Conservation (phyloP, 108 stramenopile species). For the Cylindrotheca closterium region DNA sequence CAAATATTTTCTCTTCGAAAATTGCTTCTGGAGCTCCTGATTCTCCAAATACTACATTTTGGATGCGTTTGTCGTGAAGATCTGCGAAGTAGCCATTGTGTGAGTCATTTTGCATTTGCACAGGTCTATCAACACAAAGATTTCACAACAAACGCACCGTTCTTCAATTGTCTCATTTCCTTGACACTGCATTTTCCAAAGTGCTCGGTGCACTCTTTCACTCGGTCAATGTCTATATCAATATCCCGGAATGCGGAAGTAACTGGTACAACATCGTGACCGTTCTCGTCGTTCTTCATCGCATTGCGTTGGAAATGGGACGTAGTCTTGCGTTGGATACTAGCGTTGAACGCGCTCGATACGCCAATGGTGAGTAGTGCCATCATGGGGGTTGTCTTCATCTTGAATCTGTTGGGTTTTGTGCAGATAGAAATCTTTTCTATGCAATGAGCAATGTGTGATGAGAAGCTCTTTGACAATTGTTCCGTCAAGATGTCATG, state of each 20-base stretch:
- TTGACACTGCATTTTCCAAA: conserved; percentile 28
- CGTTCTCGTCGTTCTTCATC: background rate
- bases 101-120: background rate
- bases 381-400: no score
- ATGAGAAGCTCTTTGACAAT: no score
- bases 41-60: conserved; percentile 6
- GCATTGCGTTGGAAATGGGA: background rate
- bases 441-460: no score
- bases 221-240: background rate
- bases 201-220: conserved; percentile 20
- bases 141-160: conserved; percentile 12
- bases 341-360: no score
- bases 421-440: no score
- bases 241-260: background rate
- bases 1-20: conserved; percentile 17
- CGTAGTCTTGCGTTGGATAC: background rate
- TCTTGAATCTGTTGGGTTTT: no score
- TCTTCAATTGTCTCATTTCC: conserved; percentile 15
- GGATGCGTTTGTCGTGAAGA: conserved; percentile 26
- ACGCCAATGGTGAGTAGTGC: no score
- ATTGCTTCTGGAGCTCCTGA: conserved; percentile 13
- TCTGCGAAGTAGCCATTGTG: conserved; percentile 14
- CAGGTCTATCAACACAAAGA: background rate
- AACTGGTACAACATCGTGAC: background rate
- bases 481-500: no score